Conservation (phyloP, 1,284 basidiomycete species). For the Coriolopsis trogii region DNA sequence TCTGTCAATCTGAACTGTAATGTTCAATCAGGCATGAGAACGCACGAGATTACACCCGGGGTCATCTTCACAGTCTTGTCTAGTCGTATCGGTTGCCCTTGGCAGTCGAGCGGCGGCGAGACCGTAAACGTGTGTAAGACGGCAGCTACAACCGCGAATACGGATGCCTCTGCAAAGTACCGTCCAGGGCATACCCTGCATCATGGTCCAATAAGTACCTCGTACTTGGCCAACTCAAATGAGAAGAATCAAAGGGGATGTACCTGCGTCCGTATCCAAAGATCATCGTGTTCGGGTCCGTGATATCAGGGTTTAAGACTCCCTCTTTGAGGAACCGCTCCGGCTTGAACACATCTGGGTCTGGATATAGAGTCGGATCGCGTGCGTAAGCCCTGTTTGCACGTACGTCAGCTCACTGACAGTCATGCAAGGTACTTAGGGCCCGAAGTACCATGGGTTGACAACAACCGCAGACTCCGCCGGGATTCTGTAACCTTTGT, state of each 20-base stretch:
- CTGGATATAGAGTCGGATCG: background rate
- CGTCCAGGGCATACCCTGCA: conserved; percentile 5
- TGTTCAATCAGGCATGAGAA: background rate
- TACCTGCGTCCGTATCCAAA: conserved; percentile 13
- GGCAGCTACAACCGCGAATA: background rate
- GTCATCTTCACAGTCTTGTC: background rate
- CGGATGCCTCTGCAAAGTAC: background rate
- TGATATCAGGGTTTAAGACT: background rate
- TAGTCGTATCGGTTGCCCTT: conserved; percentile 4
- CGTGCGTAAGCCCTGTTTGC: background rate
- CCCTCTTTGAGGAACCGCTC: conserved; percentile 10
- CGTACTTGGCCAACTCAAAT: background rate
- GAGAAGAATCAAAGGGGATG: background rate
- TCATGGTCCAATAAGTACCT: too few relatives aligned
- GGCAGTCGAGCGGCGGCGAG: conserved; percentile 13
- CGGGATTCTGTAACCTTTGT: conserved; percentile 23
- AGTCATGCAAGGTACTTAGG: background rate
- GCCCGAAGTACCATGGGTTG: conserved; percentile 23
- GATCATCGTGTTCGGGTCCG: background rate
- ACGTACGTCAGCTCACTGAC: background rate
- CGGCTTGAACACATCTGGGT: conserved; percentile 8
- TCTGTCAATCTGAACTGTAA: background rate
- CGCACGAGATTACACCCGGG: background rate
- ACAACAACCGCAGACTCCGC: conserved; percentile 19
- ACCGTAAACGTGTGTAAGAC: conserved; percentile 7